Percentiles rank a stretch among this genome's conserved stretches.
phyloP scores from a whole-genome alignment of 805 yeast species.

The Metschnikowia dekortorum region DNA sequence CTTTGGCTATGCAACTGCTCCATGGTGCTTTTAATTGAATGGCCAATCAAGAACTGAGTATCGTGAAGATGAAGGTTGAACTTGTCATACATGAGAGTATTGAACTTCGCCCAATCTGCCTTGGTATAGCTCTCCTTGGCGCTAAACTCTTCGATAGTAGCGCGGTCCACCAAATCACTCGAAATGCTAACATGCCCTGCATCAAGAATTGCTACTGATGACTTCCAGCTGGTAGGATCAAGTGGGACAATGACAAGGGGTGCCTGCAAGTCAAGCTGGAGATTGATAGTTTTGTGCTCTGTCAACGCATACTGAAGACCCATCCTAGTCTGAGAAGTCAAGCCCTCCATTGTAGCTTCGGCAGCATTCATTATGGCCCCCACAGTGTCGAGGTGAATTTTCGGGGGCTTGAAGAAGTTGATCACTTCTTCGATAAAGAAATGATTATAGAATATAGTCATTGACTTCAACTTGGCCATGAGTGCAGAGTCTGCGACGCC shows the following conservation, averaged over 20 bases:
- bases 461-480: conserved; percentile 69
- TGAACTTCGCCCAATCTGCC: conserved; percentile 73
- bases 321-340: conserved; percentile 82
- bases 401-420: conserved; percentile 81
- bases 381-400: conserved; percentile 78
- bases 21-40: conserved; percentile 72
- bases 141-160: conserved; percentile 64
- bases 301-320: conserved; percentile 92
- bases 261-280: conserved; percentile 86
- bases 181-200: conserved; percentile 89
- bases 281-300: conserved; percentile 86
- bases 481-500: conserved; percentile 77
- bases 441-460: conserved; percentile 89
- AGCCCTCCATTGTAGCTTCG: conserved; percentile 87
- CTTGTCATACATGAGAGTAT: conserved; percentile 83
- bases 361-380: conserved; percentile 93
- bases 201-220: conserved; percentile 89
- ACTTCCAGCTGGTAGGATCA: conserved; percentile 69
- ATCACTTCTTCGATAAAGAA: conserved; percentile 71
- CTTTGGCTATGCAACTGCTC: conserved; percentile 54
- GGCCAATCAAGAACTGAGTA: conserved; percentile 85
- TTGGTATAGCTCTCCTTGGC: conserved; percentile 52
- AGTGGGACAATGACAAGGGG: conserved; percentile 86
- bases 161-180: conserved; percentile 74
- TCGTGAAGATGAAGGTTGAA: conserved; percentile 73